phyloP scores from a whole-genome alignment of 345 rosid genomes.

The Salix purpurea region DNA sequence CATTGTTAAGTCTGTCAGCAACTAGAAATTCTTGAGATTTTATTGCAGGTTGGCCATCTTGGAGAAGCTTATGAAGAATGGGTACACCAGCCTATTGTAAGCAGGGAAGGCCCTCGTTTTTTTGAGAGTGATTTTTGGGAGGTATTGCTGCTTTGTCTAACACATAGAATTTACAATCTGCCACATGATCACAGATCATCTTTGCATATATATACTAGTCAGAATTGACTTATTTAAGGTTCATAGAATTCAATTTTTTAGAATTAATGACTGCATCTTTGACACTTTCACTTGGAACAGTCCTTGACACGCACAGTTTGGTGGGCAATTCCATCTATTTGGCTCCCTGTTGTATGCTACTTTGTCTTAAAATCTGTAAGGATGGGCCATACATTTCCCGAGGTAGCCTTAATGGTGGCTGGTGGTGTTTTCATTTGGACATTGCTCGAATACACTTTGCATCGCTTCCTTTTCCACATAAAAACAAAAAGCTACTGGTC shows the following conservation, averaged over 20 bases:
- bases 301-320: slow-evolving; percentile 85
- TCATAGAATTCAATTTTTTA: neutral
- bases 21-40: slow-evolving; percentile 10
- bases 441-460: slow-evolving; percentile 77
- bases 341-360: slow-evolving; percentile 83
- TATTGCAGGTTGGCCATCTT: slow-evolving; percentile 85
- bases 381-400: slow-evolving; percentile 58
- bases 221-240: neutral
- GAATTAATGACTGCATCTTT: slow-evolving; percentile 3
- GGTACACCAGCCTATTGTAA: slow-evolving; percentile 96
- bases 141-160: slow-evolving; percentile 37
- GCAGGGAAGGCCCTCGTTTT: slow-evolving; percentile 91
- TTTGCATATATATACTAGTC: neutral
- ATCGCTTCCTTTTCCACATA: slow-evolving; percentile 95
- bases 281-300: slow-evolving; percentile 35
- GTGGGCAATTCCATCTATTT: slow-evolving; percentile 92
- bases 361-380: slow-evolving; percentile 50
- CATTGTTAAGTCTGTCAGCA: neutral
- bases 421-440: slow-evolving; percentile 82
- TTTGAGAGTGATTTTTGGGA: slow-evolving; percentile 84
- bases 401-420: slow-evolving; percentile 49
- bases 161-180: neutral
- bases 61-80: slow-evolving; percentile 92
- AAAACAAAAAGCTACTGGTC: slow-evolving; percentile 82
- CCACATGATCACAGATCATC: neutral